phyloP scores from a whole-genome alignment of 495 filamentous ascomycete genomes.

The Tuber calosporum region DNA sequence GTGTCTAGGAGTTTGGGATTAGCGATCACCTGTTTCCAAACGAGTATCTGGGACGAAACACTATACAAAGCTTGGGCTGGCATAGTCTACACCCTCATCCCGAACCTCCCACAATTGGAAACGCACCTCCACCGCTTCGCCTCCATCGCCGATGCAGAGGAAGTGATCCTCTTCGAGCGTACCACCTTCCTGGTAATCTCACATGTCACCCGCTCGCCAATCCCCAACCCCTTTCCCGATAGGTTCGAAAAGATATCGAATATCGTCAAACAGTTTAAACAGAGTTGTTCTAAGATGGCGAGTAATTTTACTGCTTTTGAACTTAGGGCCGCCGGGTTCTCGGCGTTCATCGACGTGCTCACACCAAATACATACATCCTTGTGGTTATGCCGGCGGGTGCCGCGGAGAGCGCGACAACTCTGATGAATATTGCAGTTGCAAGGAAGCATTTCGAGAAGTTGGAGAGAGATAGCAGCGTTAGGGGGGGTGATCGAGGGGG shows the following conservation, averaged over 20 bases:
- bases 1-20: slow-evolving; percentile 63
- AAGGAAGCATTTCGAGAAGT: slow-evolving; percentile 62
- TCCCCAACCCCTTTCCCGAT: slow-evolving; percentile 77
- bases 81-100: slow-evolving; percentile 92
- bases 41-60: slow-evolving; percentile 96
- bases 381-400: slow-evolving; percentile 78
- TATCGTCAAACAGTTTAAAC: slow-evolving; percentile 96
- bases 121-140: slow-evolving; percentile 69
- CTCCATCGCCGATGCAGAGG: slow-evolving; percentile 77
- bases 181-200: slow-evolving; percentile 93
- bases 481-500: slow-evolving; percentile 12
- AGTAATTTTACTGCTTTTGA: slow-evolving; percentile 43
- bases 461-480: slow-evolving; percentile 44
- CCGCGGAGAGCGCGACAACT: slow-evolving; percentile 79
- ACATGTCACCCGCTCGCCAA: slow-evolving; percentile 62
- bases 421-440: slow-evolving; percentile 83
- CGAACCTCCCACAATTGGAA: slow-evolving; percentile 85
- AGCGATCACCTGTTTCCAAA: slow-evolving; percentile 68
- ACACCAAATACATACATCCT: slow-evolving; percentile 96
- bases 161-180: slow-evolving; percentile 90
- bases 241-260: slow-evolving; percentile 91
- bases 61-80: slow-evolving; percentile 97
- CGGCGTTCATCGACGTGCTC: slow-evolving; percentile 83
- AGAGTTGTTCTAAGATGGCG: slow-evolving; percentile 52
- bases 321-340: slow-evolving; percentile 61